These are phyloP conservation scores for Ilex aquifolium DNA, from an alignment of 257 asterid species.

Conservation along the genomic window DNA sequence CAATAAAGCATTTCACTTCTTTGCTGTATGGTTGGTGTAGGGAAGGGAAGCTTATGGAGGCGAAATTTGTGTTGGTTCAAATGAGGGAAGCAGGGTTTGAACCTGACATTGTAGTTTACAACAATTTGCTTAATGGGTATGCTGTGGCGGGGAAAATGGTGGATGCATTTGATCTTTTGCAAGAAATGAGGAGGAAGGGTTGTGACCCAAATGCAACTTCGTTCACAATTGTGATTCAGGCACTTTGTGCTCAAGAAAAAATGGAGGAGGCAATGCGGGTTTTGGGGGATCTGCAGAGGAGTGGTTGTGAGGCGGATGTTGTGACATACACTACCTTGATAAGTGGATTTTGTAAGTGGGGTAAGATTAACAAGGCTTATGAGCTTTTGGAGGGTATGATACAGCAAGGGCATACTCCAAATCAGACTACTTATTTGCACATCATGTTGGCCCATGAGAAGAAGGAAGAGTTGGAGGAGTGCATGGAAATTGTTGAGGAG, in stretches of 20 bases:
- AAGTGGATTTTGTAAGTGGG: constrained; percentile 88
- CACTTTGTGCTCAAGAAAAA: constrained; percentile 68
- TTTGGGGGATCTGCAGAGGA: constrained; percentile 58
- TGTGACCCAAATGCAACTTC: constrained; percentile 77
- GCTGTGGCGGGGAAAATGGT: constrained; percentile 61
- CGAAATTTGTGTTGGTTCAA: constrained; percentile 66
- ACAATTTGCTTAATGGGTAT: constrained; percentile 80
- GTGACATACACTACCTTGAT: constrained; percentile 74
- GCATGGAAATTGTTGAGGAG: constrained; percentile 62
- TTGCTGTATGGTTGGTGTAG: constrained; percentile 86
- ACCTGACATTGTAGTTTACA: constrained; percentile 87
- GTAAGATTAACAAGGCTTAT: constrained; percentile 53
- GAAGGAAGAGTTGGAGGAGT: constrained; percentile 78
- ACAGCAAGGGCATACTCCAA: constrained; percentile 60
- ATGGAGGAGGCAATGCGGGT: constrained; percentile 73
- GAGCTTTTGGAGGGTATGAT: constrained; percentile 65
- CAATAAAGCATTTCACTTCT: constrained; percentile 79
- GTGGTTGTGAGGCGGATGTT: constrained; percentile 67
- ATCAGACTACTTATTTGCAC: constrained; percentile 64
- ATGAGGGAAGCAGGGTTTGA: constrained; percentile 92
- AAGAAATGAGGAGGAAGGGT: constrained; percentile 64
- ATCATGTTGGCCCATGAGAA: constrained; percentile 83
- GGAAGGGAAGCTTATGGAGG: constrained; percentile 86
- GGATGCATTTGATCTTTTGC: constrained; percentile 73
- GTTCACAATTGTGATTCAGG: constrained; percentile 72